A percentile compares a stretch with the other conserved stretches of the same genome.
phyloP scores from a whole-genome alignment of 805 yeast species.

The Kodamaea neixiangensis region DNA sequence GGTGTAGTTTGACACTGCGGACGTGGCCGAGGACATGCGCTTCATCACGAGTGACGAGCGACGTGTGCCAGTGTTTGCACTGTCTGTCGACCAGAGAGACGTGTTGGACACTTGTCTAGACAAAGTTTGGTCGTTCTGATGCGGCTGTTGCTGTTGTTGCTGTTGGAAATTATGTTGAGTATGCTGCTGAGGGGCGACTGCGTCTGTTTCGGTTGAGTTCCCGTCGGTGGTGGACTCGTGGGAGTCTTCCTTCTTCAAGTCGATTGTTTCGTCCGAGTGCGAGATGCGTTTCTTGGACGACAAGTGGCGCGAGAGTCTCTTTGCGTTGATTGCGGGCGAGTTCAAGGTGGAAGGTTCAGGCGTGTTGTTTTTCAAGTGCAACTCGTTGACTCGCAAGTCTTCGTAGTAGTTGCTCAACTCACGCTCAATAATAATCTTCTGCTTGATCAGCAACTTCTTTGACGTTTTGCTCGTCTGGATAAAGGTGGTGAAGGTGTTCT shows the following conservation, averaged over 20 bases:
- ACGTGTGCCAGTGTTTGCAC: slow-evolving; percentile 15
- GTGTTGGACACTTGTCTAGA: slow-evolving; percentile 30
- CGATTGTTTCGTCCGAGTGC: slow-evolving; percentile 6
- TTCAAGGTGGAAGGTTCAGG: slow-evolving; percentile 4
- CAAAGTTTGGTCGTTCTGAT: slow-evolving; percentile 10
- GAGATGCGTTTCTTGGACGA: slow-evolving; percentile 6
- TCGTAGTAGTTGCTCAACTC: slow-evolving; percentile 49
- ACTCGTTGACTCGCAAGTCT: slow-evolving; percentile 39
- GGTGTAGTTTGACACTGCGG: slow-evolving; percentile 29
- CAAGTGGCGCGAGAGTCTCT: slow-evolving; percentile 15
- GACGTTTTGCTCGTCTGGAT: slow-evolving; percentile 34
- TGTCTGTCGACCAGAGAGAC: slow-evolving; percentile 42
- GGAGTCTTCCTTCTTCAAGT: slow-evolving; percentile 5
- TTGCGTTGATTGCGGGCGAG: slow-evolving; percentile 4
- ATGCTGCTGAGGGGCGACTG: not conserved
- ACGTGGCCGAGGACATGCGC: slow-evolving; percentile 30
- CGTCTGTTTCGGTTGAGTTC: slow-evolving; percentile 1
- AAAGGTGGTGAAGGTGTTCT: slow-evolving; percentile 44
- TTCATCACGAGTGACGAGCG: slow-evolving; percentile 32
- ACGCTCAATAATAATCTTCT: slow-evolving; percentile 45
- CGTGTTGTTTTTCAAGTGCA: slow-evolving; percentile 33
- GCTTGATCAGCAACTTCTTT: slow-evolving; percentile 35
- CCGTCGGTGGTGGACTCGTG: slow-evolving; percentile 4
- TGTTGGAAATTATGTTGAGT: not conserved
- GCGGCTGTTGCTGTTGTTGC: not conserved